Conservation (phyloP, 1,284 basidiomycete species). For the Cyathus olla region DNA sequence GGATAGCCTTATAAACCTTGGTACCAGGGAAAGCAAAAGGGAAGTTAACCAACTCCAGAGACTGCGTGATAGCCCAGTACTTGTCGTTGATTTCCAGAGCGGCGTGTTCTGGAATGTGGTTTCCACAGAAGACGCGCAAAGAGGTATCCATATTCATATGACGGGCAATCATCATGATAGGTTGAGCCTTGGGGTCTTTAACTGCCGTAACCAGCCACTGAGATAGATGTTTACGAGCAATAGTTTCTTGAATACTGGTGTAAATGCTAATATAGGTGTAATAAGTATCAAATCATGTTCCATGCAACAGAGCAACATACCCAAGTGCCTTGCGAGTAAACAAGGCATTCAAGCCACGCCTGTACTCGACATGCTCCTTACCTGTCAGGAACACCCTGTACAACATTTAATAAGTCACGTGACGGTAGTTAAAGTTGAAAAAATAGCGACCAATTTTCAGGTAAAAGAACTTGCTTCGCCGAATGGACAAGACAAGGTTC, state of each 20-base stretch:
- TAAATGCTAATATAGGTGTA: conserved; percentile 74
- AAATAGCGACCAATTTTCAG: conserved; percentile 87
- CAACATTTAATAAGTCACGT: background rate
- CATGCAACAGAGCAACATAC: conserved; percentile 52
- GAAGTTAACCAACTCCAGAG: conserved; percentile 99
- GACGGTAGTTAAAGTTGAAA: conserved; percentile 12
- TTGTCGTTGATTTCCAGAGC: conserved; percentile 89
- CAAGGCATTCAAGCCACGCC: conserved; percentile 90
- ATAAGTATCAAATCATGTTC: background rate
- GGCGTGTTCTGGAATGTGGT: conserved; percentile 87
- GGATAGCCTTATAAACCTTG: conserved; percentile 95
- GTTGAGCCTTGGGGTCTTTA: conserved; percentile 60
- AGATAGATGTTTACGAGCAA: conserved; percentile 84
- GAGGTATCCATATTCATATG: conserved; percentile 99
- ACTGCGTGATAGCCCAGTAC: conserved; percentile 96
- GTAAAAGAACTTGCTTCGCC: conserved; percentile 88
- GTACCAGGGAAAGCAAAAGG: conserved; percentile 96
- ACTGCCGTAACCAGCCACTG: conserved; percentile 76
- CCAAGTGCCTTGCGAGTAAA: conserved; percentile 96
- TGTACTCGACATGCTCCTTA: conserved; percentile 95
- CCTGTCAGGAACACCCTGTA: conserved; percentile 96
- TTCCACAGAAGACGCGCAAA: conserved; percentile 94
- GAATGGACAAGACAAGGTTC: conserved; percentile 96
- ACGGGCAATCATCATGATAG: conserved; percentile 93
- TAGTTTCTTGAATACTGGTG: conserved; percentile 87